Evolutionary conservation across 2,329 filamentous ascomycete species (phyloP), one percentile per base, ranked within the genome.

Genomic region (Lasiodiplodia gonubiensis): DNA sequence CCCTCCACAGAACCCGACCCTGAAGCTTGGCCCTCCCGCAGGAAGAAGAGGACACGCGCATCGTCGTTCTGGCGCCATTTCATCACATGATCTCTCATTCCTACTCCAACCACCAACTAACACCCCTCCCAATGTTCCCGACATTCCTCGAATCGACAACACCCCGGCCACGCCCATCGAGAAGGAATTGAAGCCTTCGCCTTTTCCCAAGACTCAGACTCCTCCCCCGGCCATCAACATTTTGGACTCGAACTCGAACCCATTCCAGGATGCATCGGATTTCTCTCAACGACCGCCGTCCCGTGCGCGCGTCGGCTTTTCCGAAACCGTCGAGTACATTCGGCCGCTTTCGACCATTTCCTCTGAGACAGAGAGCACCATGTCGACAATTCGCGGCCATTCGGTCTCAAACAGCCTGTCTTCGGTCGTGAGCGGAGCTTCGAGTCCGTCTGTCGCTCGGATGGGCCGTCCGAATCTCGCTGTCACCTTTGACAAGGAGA

Each of bases 271-370:
- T 8, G 78, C 78, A 64, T 46, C 67, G 39, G 74, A 76, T 69
- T 72, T 74, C 66, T 74, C 74, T 70, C 75, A 63, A 67, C 76
- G 77, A 69, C 78, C 78, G 54, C 76, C 74, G 78, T 84, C 85
- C 4, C 86, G 89, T 68, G 86, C 89, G 51, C 85, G 91, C 14
- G 93, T 97, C 54, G 92, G 91, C 0, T 97, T 97, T 74, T 93
- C 92, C 0, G 93, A 96, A 70, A 91, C 88, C 12, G 84, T 96
- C 33, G 92, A 96, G 77, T 93, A 91, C 70, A 94, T 94, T 72
- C 87, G 92, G 12, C 93, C 94, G 0, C 80, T 96, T 21, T 97
- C 94, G 2, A 83, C 94, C 23, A 89, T 96, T 16, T 97, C 93
- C 1, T 94, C 89, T 23, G 93, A 95, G 76, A 93, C 92, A 0